phyloP scores from a whole-genome alignment of 2,329 filamentous ascomycete species.

The Apiospora sp. region DNA sequence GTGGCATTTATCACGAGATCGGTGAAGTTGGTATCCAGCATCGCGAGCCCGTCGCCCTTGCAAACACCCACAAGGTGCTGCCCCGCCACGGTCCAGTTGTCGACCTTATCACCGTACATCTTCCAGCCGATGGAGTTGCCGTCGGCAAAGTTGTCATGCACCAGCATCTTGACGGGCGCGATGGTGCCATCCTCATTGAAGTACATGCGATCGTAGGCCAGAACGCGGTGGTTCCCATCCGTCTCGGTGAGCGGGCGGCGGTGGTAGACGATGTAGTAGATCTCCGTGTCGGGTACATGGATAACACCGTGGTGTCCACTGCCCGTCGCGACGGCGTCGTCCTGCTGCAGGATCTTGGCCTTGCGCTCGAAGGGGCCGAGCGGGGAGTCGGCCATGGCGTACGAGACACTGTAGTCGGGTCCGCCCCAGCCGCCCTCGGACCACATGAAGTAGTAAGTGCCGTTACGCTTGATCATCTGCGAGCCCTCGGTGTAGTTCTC shows the following conservation, averaged over 20 bases:
- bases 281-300: conserved; percentile 45
- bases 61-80: not conserved
- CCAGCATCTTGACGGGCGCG: conserved; percentile 51
- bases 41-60: not conserved
- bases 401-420: conserved; percentile 54
- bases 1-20: conserved; percentile 35
- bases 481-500: conserved; percentile 53
- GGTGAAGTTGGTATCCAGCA: conserved; percentile 25
- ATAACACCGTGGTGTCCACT: conserved; percentile 53
- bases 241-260: conserved; percentile 53
- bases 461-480: conserved; percentile 52
- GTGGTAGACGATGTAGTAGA: conserved; percentile 56
- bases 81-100: conserved; percentile 30
- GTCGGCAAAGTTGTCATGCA: conserved; percentile 52
- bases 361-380: conserved; percentile 50
- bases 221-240: conserved; percentile 53
- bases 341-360: conserved; percentile 48
- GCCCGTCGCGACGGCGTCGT: conserved; percentile 43
- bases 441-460: conserved; percentile 54
- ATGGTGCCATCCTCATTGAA: conserved; percentile 49
- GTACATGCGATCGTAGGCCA: conserved; percentile 57
- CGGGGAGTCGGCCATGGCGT: conserved; percentile 49
- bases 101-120: conserved; percentile 36
- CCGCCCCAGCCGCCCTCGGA: conserved; percentile 55
- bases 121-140: conserved; percentile 49